Percentiles rank a stretch among this genome's conserved stretches.
Conservation (phyloP, 2,329 filamentous ascomycete species). For the Trematosphaeria pertusa region DNA sequence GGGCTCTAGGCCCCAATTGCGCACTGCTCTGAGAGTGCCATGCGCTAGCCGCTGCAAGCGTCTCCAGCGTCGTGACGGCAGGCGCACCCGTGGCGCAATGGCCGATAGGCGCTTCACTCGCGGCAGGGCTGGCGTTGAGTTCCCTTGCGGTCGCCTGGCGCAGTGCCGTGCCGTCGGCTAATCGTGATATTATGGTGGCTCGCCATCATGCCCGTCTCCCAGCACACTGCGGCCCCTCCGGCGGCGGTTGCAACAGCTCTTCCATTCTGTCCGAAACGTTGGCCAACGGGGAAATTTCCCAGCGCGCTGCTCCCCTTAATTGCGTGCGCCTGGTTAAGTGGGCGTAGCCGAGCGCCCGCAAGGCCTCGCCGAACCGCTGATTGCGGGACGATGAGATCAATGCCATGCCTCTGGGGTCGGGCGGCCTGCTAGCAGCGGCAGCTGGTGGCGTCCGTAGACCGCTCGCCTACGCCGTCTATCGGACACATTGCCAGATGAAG, state of each 20-base stretch:
- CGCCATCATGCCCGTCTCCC: conserved; percentile 22
- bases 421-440: conserved; percentile 22
- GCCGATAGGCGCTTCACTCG: conserved; percentile 40
- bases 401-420: conserved; percentile 20
- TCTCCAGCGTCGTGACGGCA: conserved; percentile 29
- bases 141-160: conserved; percentile 21
- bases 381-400: conserved; percentile 5
- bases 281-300: conserved; percentile 28
- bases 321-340: conserved; percentile 13
- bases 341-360: conserved; percentile 12
- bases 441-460: conserved; percentile 23
- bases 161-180: conserved; percentile 42
- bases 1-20: conserved; percentile 47
- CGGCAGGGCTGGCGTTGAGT: conserved; percentile 40
- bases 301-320: conserved; percentile 10
- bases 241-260: not conserved
- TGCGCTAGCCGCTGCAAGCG: conserved; percentile 49
- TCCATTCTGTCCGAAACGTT: conserved; percentile 23
- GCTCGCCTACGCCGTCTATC: conserved; percentile 23
- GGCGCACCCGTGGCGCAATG: conserved; percentile 39
- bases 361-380: conserved; percentile 13
- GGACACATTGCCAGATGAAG: conserved; percentile 37
- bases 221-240: conserved; percentile 4
- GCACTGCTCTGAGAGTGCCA: conserved; percentile 35
- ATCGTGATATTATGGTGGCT: conserved; percentile 38